Evolutionary conservation across 1,284 basidiomycete species (phyloP), one percentile per base, ranked within the genome.

Genomic region (Lentinula novae-zelandiae): DNA sequence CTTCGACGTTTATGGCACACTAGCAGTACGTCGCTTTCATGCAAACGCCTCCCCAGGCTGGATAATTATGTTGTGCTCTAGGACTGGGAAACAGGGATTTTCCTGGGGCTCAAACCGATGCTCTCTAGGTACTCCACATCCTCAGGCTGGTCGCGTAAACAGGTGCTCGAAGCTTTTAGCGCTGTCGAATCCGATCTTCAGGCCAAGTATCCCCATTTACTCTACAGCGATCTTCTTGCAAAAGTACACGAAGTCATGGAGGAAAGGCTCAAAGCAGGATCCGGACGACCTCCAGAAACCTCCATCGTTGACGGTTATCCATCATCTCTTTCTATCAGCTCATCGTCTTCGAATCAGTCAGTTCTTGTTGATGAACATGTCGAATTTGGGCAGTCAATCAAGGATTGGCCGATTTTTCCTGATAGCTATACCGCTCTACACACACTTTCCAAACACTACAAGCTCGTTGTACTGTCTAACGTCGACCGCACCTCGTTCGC

Each of bases 61-160:
- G 3, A 27, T 27, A 27, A 27, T 27, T 27, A 27, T 27, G 27
- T 27, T 4, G 27, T 27, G 27, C 27, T 27, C 5, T 22, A 87
- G 84, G 86, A 92, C 69, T 91, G 89, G 88, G 88, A 91, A 70
- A 78, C 79, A 5, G 85, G 85, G 15, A 80, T 91, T 51, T 82
- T 80, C 70, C 68, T 75, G 10, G 79, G 74, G 0, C 75, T 91
- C 22, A 67, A 76, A 48, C 82, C 85, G 1, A 69, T 89, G 42
- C 77, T 89, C 46, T 70, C 75, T 46, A 72, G 72, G 31, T 76
- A 79, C 61, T 67, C 73, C 5, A 73, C 71, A 22, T 71, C 77
- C 7, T 73, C 75, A n/a, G 64, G 70, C 7, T 84, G 83, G 80
- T 70, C 78, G 20, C 79, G 78, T 62, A 71, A 79, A 44, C 82